Percentiles rank a stretch among this genome's conserved stretches.
phyloP scores from a whole-genome alignment of 768 basidiomycete genomes.

The Sporobolomyces phaffii region DNA sequence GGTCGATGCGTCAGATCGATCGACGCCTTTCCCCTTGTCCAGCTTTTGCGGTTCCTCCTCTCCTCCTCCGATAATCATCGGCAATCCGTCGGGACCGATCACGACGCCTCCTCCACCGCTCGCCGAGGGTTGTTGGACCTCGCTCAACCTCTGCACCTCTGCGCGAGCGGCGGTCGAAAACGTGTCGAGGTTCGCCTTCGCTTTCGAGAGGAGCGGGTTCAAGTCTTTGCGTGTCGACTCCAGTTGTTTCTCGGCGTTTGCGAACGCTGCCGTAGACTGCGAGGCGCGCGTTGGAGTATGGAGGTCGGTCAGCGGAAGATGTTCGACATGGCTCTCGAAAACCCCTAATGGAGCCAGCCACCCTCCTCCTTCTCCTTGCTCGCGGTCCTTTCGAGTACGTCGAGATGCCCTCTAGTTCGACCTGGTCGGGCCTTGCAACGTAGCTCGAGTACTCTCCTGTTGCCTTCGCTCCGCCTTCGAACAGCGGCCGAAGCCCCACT shows the following conservation, averaged over 20 bases:
- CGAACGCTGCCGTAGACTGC: constrained; percentile 3
- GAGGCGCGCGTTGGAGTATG: neutral
- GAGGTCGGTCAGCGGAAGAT: too few species aligned
- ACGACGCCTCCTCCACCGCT: constrained; percentile 9
- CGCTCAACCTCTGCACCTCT: constrained; percentile 29
- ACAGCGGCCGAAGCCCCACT: too few species aligned
- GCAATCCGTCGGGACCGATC: constrained; percentile 33
- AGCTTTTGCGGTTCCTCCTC: constrained; percentile 1
- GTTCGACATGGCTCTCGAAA: too few species aligned
- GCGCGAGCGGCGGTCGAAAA: constrained; percentile 28
- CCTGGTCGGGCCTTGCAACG: too few species aligned
- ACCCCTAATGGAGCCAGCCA: too few species aligned
- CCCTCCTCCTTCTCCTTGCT: too few species aligned
- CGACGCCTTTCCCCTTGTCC: constrained; percentile 39
- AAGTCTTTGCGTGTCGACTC: constrained; percentile 29
- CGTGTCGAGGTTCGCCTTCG: constrained; percentile 23
- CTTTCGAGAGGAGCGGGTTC: constrained; percentile 32
- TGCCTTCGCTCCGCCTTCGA: too few species aligned
- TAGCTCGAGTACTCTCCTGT: too few species aligned
- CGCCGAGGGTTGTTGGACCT: neutral
- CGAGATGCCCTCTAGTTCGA: too few species aligned
- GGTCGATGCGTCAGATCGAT: neutral
- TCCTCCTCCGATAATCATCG: constrained; percentile 14
- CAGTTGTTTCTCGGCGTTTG: constrained; percentile 29
- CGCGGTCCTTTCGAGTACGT: neutral